A percentile compares a stretch with the other conserved stretches of the same genome.
Conservation (phyloP, 495 filamentous ascomycete species). For the Glutinoglossum americanum region DNA sequence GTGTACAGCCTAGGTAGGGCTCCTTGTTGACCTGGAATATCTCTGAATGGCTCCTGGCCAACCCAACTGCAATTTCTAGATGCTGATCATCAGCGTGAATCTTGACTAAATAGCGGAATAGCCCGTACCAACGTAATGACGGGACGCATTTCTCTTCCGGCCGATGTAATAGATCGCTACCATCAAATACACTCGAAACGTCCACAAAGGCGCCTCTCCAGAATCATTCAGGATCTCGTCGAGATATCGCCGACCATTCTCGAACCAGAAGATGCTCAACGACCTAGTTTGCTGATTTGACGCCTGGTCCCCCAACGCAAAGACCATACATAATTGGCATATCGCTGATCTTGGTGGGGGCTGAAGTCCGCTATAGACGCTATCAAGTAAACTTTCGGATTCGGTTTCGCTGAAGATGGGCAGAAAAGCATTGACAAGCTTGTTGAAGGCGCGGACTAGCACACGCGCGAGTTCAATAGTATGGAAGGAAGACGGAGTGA, state of each 20-base stretch:
- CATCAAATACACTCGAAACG: conserved; percentile 1
- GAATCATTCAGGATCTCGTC: conserved; percentile 2
- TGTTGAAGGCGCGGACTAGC: neutral
- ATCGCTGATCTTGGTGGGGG: neutral
- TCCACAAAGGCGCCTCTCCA: neutral
- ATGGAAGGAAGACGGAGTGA: neutral
- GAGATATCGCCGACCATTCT: conserved; percentile 1
- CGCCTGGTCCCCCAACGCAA: neutral
- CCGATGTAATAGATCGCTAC: neutral
- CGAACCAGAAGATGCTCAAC: conserved; percentile 2
- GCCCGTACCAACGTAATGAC: neutral
- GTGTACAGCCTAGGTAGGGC: neutral
- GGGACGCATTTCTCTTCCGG: neutral
- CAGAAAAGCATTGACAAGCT: neutral
- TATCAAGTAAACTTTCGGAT: neutral
- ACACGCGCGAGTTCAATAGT: neutral
- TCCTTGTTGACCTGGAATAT: neutral
- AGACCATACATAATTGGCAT: conserved; percentile 1
- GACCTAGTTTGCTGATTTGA: neutral
- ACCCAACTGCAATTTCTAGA: neutral
- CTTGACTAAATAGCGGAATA: neutral
- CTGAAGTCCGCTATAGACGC: neutral
- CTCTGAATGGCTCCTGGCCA: neutral
- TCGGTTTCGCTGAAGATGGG: neutral
- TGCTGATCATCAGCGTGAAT: neutral